Evolutionary conservation across 352 stramenopile species (phyloP), one percentile per base, ranked within the genome.

Genomic region (Thalassiosira mediterranea): DNA sequence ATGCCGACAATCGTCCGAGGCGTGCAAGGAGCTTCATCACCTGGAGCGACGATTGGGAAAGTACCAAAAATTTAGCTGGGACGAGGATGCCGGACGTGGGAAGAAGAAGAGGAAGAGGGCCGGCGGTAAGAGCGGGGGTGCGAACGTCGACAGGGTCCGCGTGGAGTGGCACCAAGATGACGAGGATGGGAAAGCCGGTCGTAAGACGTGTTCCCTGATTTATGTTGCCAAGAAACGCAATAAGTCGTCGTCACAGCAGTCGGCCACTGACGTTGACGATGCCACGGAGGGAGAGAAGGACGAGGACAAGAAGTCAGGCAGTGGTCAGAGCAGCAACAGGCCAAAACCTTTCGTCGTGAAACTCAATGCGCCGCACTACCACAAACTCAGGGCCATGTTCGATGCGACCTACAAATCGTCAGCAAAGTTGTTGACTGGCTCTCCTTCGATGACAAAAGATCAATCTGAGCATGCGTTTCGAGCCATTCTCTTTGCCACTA

Each of bases 311-410:
- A n/a, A n/a, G n/a, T n/a, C n/a, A n/a, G n/a, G n/a, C n/a, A n/a
- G n/a, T 44, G 49, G 31, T 25, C 28, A 3, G n/a, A 10, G 52
- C 34, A 42, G 38, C 15, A 76, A 70, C 7, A 59, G 62, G 37
- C 15, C 58, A 23, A 89, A 85, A 40, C 84, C 84, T 13, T 89
- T 88, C 65, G 72, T 78, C 1, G 53, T 88, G 49, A 79, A 72
- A 63, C 52, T 91, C 34, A 89, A 88, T 76, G 58, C 53, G 4
- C 10, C 5, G 4, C 79, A 91, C 58, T 88, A 89, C 53, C 42
- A 75, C 34, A 86, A 87, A 29, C 60, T 91, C 2, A 60, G 84
- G 40, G 21, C 32, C 57, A 53, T 79, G 59, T 91, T 89, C 64
- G 51, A 81, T 59, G 31, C 15, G 23, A 65, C 42, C 2, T 61